Base-by-base conservation (phyloP, 2,329 filamentous ascomycete species). In the Sclerotiophoma versabilis region DNA sequence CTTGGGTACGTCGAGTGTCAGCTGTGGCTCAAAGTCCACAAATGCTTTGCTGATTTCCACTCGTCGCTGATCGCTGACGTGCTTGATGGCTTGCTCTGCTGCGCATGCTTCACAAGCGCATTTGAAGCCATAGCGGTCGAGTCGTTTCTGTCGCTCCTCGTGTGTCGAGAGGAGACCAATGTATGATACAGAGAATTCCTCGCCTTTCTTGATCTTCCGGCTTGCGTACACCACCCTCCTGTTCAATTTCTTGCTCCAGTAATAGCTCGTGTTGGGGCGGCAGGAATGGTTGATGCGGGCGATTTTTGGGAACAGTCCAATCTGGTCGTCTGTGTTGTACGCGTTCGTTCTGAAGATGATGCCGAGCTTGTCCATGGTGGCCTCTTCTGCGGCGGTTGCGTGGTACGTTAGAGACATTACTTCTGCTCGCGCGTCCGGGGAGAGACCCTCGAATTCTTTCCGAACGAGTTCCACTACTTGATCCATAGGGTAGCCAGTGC, bases 121-220 rank as follows among this genome's bases (percentile, higher is more conserved):
- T 37, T 61, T 64, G 58, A 76, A 76, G 3, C 72, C 72, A 38
- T 74, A 76, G 12, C 68, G 69, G 27, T 74, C 62, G 1, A 73
- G 63, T 23, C 70, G 59, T 22, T 67, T 66, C 23, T 69, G 62
- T 11, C 76, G 68, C 5, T 70, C 66, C 12, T 64, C 57, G 10
- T 67, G 65, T 1, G 61, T 47, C 9, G 64, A 58, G 7, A 76
- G 60, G 9, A 77, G 62, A 3, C 72, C 70, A 17, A 76, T 71
- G 58, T 78, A 78, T 0, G 72, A 75, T 0, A 75, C 71, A 1
- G 65, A 71, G 15, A 79, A 62, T 53, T 79, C 77, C 37, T 78
- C 77, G 19, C 77, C 76, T 32, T 65, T 61, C 8, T 64, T 64
- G 38, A 79, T 76, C 22, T 67, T 68, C 2, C 71, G 60, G 5